Base-by-base conservation (phyloP, 768 basidiomycete genomes). In the Gymnopilus dilepis region DNA sequence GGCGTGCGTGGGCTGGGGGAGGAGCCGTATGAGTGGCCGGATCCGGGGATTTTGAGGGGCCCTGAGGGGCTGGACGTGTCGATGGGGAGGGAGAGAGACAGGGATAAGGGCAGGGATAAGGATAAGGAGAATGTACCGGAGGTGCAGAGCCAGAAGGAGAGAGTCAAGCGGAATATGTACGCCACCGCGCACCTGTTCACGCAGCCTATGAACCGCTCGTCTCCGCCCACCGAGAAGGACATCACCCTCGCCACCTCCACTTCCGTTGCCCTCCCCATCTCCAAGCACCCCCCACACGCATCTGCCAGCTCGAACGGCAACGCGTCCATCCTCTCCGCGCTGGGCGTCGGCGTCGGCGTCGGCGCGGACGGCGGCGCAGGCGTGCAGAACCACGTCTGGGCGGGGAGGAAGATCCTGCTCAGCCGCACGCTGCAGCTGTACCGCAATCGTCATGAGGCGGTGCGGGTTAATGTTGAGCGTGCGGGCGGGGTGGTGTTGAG, bases 1-100 rank as follows among this genome's bases (percentile, higher is more conserved):
- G 86, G 85, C 4, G 67, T 77, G 21, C 73, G 82, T 12, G 74
- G 74, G 7, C 73, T 91, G 8, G 78, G 83, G 1, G 84, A 87
- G 21, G 66, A 70, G 0, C 76, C 82, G 19, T 94, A 91, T 65
- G 78, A 87, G 62, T 94, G 90, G 88, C 94, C 94, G 0, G 82
- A 92, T 13, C 92, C 91, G 0, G 73, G 75, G 5, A 67, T 90
- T 22, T 74, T 83, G 76, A 72, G 33, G 5, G 60, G 64, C 3
- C 62, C 65, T 24, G 60, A 66, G 12, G 60, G 66, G 5, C 47
- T 66, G 6, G 64, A 68, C 1, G 62, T 65, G 24, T 47, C 41
- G 5, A 65, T 72, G 61, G 67, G 66, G 69, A 52, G 34, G 26
- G 22, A 47, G 11, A 33, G 19, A 31, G 41, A 42, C 21, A 43